Evolutionary conservation across 768 basidiomycete genomes (phyloP), one percentile per base, ranked within the genome.

Genomic region (Mycena vitilis): DNA sequence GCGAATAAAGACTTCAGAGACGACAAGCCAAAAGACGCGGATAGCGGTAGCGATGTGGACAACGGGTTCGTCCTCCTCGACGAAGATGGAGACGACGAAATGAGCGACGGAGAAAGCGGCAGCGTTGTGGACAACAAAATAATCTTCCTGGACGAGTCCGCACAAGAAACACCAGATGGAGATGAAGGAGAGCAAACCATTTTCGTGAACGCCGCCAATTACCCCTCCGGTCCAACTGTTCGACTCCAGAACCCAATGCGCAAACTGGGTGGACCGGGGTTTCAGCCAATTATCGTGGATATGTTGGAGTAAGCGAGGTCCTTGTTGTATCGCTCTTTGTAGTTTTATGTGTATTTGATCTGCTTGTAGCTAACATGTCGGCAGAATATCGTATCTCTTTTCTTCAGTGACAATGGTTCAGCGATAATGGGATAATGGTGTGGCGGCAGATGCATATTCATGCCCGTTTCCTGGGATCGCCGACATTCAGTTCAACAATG

Each of bases 191-290:
- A 73, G 42, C 64, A 56, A 15, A 85, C 84, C 0, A 81, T 84
- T 3, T 85, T 86, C 62, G 81, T 83, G 22, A 86, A 86, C 68
- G 85, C 81, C 10, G 82, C 85, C 0, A 83, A 80, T 69, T 79
- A 70, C 71, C 82, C 83, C 3, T 66, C 74, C 23, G 84, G 83
- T 0, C 60, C 64, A 11, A 68, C 70, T 5, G 73, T 75, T 12
- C 71, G 74, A 61, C 13, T 40, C 38, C 76, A 78, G 15, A 30
- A 30, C 63, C 15, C 40, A 57, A 23, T 73, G 65, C 47, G 64
- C 76, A 60, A 60, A 37, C 60, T 81, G 74, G 84, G 81, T 30
- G 84, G 81, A 16, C 77, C 77, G 4, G 81, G 82, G 4, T 83
- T 84, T 55, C 81, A 83, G 48, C 78, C 85, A 47, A 77, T 85